These are phyloP conservation scores for Lasiodiplodia sp. DNA, from an alignment of 2,329 filamentous ascomycete species.

Conservation along the genomic window DNA sequence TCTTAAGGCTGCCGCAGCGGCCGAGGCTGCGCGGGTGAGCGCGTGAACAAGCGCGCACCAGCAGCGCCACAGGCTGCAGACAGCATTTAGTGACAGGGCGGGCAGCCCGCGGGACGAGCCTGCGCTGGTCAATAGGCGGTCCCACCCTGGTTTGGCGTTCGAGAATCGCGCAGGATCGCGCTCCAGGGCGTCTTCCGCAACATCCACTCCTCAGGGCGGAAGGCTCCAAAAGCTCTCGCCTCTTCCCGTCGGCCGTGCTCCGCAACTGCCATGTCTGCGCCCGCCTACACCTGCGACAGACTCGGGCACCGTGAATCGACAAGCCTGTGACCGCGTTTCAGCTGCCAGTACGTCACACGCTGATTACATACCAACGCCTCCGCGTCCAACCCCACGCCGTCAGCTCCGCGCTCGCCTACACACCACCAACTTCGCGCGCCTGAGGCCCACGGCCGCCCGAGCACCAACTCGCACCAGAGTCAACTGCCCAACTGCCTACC, in stretches of 20 bases:
- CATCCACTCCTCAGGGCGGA: slow-evolving; percentile 33
- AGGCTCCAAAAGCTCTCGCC: slow-evolving; percentile 17
- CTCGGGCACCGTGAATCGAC: slow-evolving; percentile 29
- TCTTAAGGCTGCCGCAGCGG: not conserved
- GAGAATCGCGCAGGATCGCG: slow-evolving; percentile 26
- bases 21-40: slow-evolving; percentile 11
- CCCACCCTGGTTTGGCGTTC: slow-evolving; percentile 10
- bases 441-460: slow-evolving; percentile 8
- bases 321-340: slow-evolving; percentile 25
- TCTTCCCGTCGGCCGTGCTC: slow-evolving; percentile 40
- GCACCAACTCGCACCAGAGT: not conserved
- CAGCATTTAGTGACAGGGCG: not conserved
- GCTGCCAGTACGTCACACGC: slow-evolving; percentile 36
- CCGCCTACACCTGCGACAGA: slow-evolving; percentile 34
- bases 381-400: slow-evolving; percentile 25
- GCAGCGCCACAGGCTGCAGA: not conserved
- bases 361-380: slow-evolving; percentile 33
- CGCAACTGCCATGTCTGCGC: slow-evolving; percentile 35
- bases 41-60: slow-evolving; percentile 12
- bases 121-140: slow-evolving; percentile 24
- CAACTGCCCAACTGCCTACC: slow-evolving; percentile 28
- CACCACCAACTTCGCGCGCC: slow-evolving; percentile 25
- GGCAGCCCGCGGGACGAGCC: slow-evolving; percentile 6
- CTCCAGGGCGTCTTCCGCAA: slow-evolving; percentile 12
- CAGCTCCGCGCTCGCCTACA: slow-evolving; percentile 32